Evolutionary conservation across 306 rosid genomes (phyloP).

Genomic region (Vigna radiata): DNA sequence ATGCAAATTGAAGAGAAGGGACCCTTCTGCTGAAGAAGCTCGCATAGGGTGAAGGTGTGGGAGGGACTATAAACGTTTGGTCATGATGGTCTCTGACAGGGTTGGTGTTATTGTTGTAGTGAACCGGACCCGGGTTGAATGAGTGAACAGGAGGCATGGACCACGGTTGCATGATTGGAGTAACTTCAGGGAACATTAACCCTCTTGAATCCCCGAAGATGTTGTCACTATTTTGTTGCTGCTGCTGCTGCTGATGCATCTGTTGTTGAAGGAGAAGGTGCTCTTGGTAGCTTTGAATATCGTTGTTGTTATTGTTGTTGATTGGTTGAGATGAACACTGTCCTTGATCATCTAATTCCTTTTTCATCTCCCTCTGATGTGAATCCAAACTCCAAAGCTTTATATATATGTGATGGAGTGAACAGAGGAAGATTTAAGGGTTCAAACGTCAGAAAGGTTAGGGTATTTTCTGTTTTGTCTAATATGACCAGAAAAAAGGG

Average conservation of each 20-base stretch:
- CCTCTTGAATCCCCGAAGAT: slow-evolving; percentile 57
- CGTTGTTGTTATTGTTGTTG: slow-evolving; percentile 56
- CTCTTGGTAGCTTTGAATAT: slow-evolving; percentile 68
- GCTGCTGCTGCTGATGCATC: slow-evolving; percentile 59
- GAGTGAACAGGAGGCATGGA: slow-evolving; percentile 66
- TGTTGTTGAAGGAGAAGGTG: slow-evolving; percentile 67
- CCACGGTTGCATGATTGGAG: slow-evolving; percentile 73
- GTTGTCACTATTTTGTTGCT: slow-evolving; percentile 51
- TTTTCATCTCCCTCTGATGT: slow-evolving; percentile 56
- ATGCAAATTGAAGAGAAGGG: slow-evolving; percentile 75
- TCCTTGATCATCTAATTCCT: slow-evolving; percentile 62
- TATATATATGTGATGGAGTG: background rate
- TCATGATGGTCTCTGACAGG: slow-evolving; percentile 58
- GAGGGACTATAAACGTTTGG: slow-evolving; percentile 56
- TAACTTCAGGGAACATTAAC: slow-evolving; percentile 57
- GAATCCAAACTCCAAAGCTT: slow-evolving; percentile 32
- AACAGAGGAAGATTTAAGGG: slow-evolving; percentile 28
- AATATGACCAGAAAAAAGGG: slow-evolving; percentile 29
- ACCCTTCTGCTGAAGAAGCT: slow-evolving; percentile 65
- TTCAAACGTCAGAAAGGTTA: slow-evolving; percentile 32
- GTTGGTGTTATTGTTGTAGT: slow-evolving; percentile 21
- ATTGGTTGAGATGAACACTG: slow-evolving; percentile 67
- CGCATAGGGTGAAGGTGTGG: slow-evolving; percentile 60
- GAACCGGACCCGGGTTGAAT: slow-evolving; percentile 53
- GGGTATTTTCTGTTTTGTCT: slow-evolving; percentile 37